These are phyloP conservation scores for Berberis thunbergii DNA, from an alignment of 164 flowering plant species.

Conservation along the genomic window DNA sequence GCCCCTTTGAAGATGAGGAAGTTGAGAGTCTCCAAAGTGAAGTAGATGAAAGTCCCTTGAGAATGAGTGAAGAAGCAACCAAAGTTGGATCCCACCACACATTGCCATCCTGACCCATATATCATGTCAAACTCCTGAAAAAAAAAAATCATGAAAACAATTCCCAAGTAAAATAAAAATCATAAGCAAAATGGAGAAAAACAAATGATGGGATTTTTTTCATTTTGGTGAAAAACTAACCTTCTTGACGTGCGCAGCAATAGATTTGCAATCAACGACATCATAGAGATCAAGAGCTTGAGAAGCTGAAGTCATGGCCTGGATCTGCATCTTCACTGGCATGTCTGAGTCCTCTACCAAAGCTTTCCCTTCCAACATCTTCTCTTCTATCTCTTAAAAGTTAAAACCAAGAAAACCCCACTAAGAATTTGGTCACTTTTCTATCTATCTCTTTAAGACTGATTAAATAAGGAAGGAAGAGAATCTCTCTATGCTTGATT, in stretches of 20 bases:
- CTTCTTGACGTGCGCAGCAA: constrained; percentile 82
- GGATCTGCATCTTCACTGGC: constrained; percentile 88
- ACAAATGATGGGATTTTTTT: background rate
- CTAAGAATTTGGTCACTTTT: constrained; percentile 1
- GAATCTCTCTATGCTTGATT: too few species aligned
- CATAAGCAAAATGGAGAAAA: background rate
- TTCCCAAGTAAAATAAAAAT: background rate
- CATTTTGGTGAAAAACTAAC: constrained; percentile 16
- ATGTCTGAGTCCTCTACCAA: constrained; percentile 79
- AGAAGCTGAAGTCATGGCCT: constrained; percentile 75
- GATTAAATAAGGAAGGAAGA: background rate
- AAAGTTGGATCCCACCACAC: constrained; percentile 83
- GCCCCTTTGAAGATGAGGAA: constrained; percentile 87
- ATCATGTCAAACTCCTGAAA: constrained; percentile 64
- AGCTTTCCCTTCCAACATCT: constrained; percentile 95
- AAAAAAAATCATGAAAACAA: background rate
- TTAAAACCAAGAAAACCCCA: background rate
- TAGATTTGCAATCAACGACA: constrained; percentile 67
- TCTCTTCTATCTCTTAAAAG: constrained; percentile 1
- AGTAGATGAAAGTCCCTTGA: constrained; percentile 78
- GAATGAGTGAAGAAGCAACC: constrained; percentile 84
- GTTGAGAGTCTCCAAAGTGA: constrained; percentile 60
- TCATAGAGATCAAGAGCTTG: constrained; percentile 82
- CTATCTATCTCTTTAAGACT: background rate
- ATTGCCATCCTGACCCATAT: constrained; percentile 85